A percentile compares a stretch with the other conserved stretches of the same genome.
phyloP scores from a whole-genome alignment of 345 rosid genomes.

The Ailanthus altissimus region DNA sequence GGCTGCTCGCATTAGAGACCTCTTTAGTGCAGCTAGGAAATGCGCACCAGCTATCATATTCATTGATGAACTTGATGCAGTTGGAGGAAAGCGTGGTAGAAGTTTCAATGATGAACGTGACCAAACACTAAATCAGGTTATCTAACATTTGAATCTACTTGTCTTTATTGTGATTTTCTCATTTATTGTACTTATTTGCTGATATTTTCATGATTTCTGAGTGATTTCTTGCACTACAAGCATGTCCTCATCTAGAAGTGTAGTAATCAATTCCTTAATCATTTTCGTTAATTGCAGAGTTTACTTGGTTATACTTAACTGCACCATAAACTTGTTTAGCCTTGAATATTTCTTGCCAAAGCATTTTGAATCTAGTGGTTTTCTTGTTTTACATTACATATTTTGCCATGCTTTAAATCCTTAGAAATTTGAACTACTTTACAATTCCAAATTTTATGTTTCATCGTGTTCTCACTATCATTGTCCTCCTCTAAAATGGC shows the following conservation, averaged over 20 bases:
- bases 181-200: not conserved
- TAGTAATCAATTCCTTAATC: not conserved
- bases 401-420: not conserved
- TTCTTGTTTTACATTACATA: not conserved
- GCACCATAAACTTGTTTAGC: not conserved
- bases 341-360: not conserved
- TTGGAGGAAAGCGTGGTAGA: conserved; percentile 96
- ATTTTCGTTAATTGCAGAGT: not conserved
- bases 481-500: not conserved
- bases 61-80: conserved; percentile 97
- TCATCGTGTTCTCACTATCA: not conserved
- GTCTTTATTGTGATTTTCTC: not conserved
- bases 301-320: not conserved
- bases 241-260: not conserved
- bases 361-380: not conserved
- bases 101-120: conserved; percentile 98
- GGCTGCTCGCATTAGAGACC: conserved; percentile 93
- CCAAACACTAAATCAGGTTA: conserved; percentile 92
- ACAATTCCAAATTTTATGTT: not conserved
- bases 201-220: conserved; percentile 3
- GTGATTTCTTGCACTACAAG: not conserved
- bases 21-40: conserved; percentile 77
- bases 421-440: conserved; percentile 2
- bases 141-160: conserved; percentile 12
- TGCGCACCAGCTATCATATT: conserved; percentile 86